Evolutionary conservation across 805 yeast genomes (phyloP), one percentile per base, ranked within the genome.

Genomic region (Maudiozyma serrabonitensis): DNA sequence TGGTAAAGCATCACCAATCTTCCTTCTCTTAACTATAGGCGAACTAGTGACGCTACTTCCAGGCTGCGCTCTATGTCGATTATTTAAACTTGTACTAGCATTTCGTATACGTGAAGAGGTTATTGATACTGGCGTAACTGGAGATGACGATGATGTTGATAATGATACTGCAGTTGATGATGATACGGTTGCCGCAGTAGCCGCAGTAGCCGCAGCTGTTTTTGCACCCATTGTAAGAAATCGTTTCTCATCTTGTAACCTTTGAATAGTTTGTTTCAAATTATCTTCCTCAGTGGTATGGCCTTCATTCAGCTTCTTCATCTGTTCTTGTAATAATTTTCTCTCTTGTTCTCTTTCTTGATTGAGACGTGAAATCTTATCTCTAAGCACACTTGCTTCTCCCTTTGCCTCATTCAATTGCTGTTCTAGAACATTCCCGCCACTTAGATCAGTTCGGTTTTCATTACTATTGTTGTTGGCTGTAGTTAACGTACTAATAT

Each of bases 351-450:
- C 68, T 41, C 68, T 68, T 45, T 68, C 71, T 25, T 59, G 60
- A 46, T 75, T 76, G 3, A 77, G 52, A 41, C 75, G 73, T 19
- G 74, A 67, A 19, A 85, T 67, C 56, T 81, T 87, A 9, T 82
- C 79, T 48, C 95, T 71, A 16, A 90, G 70, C 35, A 89, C 81
- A 13, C 93, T 81, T 37, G 86, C 81, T 59, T 90, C 96, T 2
- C 97, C 97, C 49, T 77, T 78, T 5, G 87, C 83, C 35, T 74
- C 68, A 48, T 70, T 72, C n/a, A 80, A 54, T 40, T 69, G 32
- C 6, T 35, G 38, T 35, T 35, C 38, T 13, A 35, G 18, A 35
- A 35, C 4, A 35, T 35, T 35, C 18, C 18, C 38, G 18, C 19
- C 38, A 35, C 9, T 16, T n/a, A 15, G 18, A 16, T 35, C 15